Percentiles rank a stretch among this genome's conserved stretches.
These are phyloP conservation scores for Symmetrospora coprosmae DNA, from an alignment of 768 basidiomycete species.

Conservation along the genomic window DNA sequence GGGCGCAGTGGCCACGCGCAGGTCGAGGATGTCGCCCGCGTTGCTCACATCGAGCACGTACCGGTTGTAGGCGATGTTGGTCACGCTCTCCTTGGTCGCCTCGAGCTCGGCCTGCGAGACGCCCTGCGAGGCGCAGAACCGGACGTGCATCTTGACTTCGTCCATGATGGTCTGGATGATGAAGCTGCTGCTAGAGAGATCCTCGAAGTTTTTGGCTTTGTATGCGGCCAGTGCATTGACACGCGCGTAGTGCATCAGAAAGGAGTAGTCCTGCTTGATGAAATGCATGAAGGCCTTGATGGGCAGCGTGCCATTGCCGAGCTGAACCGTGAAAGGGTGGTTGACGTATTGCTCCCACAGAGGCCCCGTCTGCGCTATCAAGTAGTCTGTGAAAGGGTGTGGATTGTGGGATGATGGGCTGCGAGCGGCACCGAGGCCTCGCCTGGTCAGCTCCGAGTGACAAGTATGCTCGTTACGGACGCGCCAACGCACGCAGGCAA, in stretches of 20 bases:
- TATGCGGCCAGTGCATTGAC: conserved; percentile 67
- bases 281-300: conserved; percentile 62
- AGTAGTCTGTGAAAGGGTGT: conserved; percentile 41
- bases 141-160: conserved; percentile 41
- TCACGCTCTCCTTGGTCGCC: conserved; percentile 50
- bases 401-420: conserved; percentile 54
- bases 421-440: conserved; percentile 45
- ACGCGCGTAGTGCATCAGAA: conserved; percentile 68
- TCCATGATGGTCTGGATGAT: conserved; percentile 52
- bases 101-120: not conserved
- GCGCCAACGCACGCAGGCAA: conserved; percentile 50
- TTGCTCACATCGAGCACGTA: conserved; percentile 67
- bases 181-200: conserved; percentile 51
- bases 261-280: conserved; percentile 54
- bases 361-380: conserved; percentile 38
- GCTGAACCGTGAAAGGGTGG: conserved; percentile 65
- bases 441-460: not conserved
- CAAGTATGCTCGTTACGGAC: not conserved
- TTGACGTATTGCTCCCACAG: conserved; percentile 63
- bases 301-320: conserved; percentile 59
- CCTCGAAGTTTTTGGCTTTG: conserved; percentile 54
- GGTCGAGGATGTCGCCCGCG: conserved; percentile 58
- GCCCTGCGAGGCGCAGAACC: conserved; percentile 3
- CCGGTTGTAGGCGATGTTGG: conserved; percentile 71
- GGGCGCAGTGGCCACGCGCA: conserved; percentile 67